Percentiles rank a stretch among this genome's conserved stretches.
These are phyloP conservation scores for Globisporangium radiosum DNA, from an alignment of 352 stramenopile genomes.

Conservation along the genomic window DNA sequence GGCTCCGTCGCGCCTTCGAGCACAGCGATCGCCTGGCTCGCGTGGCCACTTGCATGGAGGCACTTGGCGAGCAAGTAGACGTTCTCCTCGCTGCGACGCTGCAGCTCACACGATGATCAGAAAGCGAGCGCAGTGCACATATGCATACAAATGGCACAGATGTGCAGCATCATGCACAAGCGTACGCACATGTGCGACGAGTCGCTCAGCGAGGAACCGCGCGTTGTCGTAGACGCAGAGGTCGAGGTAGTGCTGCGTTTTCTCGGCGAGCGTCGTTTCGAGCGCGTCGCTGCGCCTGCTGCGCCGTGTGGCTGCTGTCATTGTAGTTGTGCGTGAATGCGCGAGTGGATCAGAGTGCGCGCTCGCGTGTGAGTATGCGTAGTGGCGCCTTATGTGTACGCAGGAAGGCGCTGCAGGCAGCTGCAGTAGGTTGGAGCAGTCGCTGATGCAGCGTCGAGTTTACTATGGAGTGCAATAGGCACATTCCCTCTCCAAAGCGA, in stretches of 20 bases:
- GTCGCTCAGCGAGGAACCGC: constrained; percentile 73
- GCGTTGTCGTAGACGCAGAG: constrained; percentile 59
- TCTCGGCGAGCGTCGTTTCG: constrained; percentile 36
- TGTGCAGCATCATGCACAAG: background rate
- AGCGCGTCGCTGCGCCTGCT: constrained; percentile 19
- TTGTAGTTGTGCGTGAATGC: background rate
- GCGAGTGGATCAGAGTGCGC: too few relatives aligned
- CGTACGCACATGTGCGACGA: constrained; percentile 62
- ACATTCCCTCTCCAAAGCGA: too few relatives aligned
- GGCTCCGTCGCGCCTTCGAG: constrained; percentile 30
- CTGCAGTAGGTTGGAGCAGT: too few relatives aligned
- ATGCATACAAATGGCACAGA: background rate
- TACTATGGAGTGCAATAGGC: too few relatives aligned
- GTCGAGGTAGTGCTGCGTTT: constrained; percentile 49
- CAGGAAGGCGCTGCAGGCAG: too few relatives aligned
- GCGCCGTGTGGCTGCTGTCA: background rate
- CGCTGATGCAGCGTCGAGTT: too few relatives aligned
- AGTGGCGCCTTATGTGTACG: too few relatives aligned
- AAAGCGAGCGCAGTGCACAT: background rate
- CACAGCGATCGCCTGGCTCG: constrained; percentile 44
- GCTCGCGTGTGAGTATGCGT: too few relatives aligned
- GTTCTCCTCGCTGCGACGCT: constrained; percentile 59
- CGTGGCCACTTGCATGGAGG: constrained; percentile 54
- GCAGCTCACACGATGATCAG: constrained; percentile 1
- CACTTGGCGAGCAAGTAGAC: constrained; percentile 50